Evolutionary conservation across 805 yeast genomes (phyloP).

Genomic region (Kazachstania taianensis): DNA sequence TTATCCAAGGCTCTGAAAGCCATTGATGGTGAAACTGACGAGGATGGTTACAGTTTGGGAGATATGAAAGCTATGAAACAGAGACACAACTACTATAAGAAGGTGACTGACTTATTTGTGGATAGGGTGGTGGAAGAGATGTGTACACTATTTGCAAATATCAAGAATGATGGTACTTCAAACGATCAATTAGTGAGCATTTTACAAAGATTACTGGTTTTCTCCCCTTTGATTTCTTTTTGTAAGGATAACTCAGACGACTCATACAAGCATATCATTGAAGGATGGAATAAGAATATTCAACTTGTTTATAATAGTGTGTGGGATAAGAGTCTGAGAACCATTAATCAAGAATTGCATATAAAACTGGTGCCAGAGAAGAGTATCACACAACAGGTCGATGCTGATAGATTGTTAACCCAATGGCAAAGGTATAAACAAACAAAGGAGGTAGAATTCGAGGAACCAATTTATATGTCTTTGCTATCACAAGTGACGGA

Average conservation of each 20-base stretch:
- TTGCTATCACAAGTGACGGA: conserved; percentile 8
- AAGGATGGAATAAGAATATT: conserved; percentile 32
- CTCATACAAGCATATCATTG: conserved; percentile 36
- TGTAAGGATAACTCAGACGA: conserved; percentile 45
- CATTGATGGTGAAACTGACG: conserved; percentile 40
- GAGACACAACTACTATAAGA: conserved; percentile 50
- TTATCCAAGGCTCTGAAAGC: conserved; percentile 58
- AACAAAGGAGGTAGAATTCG: conserved; percentile 8
- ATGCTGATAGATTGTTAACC: conserved; percentile 7
- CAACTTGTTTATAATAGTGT: conserved; percentile 29
- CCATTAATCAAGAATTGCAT: conserved; percentile 4
- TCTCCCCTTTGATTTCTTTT: conserved; percentile 43
- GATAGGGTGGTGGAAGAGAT: conserved; percentile 37
- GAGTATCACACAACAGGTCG: conserved; percentile 5
- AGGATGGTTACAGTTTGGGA: conserved; percentile 38
- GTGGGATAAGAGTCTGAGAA: conserved; percentile 10
- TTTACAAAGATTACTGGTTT: conserved; percentile 34
- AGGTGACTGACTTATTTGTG: conserved; percentile 42
- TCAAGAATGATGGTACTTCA: conserved; percentile 25
- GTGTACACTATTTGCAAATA: conserved; percentile 33
- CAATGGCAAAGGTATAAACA: conserved; percentile 14
- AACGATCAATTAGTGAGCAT: conserved; percentile 25
- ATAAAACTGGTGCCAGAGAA: conserved; percentile 4
- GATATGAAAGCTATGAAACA: conserved; percentile 66
- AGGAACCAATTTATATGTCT: conserved; percentile 5